These are phyloP conservation scores for Lipomyces mesembrius DNA, from an alignment of 805 yeast species.

Conservation along the genomic window DNA sequence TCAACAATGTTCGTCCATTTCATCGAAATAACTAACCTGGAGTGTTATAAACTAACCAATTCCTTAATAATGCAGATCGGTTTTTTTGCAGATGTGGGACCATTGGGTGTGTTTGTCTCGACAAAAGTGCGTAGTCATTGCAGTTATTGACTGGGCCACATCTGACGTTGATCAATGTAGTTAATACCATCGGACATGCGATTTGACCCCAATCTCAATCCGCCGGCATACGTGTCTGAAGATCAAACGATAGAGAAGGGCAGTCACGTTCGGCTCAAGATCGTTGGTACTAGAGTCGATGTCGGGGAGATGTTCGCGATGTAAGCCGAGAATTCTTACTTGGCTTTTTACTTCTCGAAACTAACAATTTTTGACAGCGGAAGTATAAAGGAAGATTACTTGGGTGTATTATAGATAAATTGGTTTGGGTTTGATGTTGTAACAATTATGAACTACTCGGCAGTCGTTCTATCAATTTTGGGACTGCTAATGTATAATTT, in stretches of 20 bases:
- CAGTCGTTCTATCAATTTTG: background rate
- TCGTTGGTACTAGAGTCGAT: conserved; percentile 96
- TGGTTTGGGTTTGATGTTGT: background rate
- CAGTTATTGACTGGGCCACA: background rate
- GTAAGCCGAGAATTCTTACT: conserved; percentile 35
- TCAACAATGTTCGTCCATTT: conserved; percentile 57
- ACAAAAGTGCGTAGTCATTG: conserved; percentile 59
- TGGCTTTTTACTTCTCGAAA: background rate
- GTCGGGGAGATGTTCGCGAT: conserved; percentile 97
- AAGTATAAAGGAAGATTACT: conserved; percentile 94
- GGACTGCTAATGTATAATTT: background rate
- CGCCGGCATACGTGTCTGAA: conserved; percentile 90
- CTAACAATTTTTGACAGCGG: conserved; percentile 53
- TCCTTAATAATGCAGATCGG: conserved; percentile 60
- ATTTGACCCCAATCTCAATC: conserved; percentile 92
- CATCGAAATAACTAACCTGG: background rate
- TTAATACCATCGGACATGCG: conserved; percentile 92
- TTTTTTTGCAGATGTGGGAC: conserved; percentile 97
- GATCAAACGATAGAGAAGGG: conserved; percentile 96
- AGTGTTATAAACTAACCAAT: background rate
- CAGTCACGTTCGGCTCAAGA: conserved; percentile 88
- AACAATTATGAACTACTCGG: background rate
- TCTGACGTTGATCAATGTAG: conserved; percentile 22
- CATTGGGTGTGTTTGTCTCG: conserved; percentile 90
- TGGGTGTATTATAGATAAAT: conserved; percentile 69